Percentiles rank a stretch among this genome's conserved stretches.
Conservation (phyloP, 768 basidiomycete species). For the Coprinopsis marcescibilis region DNA sequence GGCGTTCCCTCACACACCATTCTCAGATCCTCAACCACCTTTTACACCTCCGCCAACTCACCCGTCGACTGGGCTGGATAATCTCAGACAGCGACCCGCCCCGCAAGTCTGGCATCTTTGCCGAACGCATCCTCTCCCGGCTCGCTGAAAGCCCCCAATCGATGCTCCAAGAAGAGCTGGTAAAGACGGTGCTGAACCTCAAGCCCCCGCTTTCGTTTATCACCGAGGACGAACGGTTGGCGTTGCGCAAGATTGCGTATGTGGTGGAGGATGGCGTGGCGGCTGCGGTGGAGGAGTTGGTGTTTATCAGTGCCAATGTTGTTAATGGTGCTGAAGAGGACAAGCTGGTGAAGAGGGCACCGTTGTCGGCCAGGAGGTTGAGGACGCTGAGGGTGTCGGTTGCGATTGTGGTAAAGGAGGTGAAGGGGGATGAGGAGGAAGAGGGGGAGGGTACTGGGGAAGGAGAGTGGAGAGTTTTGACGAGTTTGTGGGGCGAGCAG, state of each 20-base stretch:
- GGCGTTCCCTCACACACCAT: conserved; percentile 10
- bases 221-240: conserved; percentile 50
- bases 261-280: conserved; percentile 66
- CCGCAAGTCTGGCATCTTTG: conserved; percentile 55
- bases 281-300: conserved; percentile 58
- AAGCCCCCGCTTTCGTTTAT: conserved; percentile 57
- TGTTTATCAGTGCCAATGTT: conserved; percentile 40
- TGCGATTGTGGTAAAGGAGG: conserved; percentile 47
- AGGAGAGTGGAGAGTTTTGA: conserved; percentile 50
- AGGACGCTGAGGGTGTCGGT: conserved; percentile 61
- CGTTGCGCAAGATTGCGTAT: conserved; percentile 54
- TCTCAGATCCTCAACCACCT: conserved; percentile 67
- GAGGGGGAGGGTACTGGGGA: no score
- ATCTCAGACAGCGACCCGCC: conserved; percentile 58
- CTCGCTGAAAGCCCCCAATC: conserved; percentile 56
- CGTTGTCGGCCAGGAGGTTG: conserved; percentile 46
- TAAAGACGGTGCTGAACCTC: conserved; percentile 54
- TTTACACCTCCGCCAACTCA: conserved; percentile 65
- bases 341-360: no score
- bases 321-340: no score
- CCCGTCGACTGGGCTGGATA: conserved; percentile 68
- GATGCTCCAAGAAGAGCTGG: conserved; percentile 53
- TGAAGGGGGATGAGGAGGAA: conserved; percentile 26
- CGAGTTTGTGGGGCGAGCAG: conserved; percentile 56
- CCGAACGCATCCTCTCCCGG: conserved; percentile 61